Percentiles rank a stretch among this genome's conserved stretches.
Evolutionary conservation across 257 asterid genomes (phyloP).

Genomic region (Ligustrum vulgare): DNA sequence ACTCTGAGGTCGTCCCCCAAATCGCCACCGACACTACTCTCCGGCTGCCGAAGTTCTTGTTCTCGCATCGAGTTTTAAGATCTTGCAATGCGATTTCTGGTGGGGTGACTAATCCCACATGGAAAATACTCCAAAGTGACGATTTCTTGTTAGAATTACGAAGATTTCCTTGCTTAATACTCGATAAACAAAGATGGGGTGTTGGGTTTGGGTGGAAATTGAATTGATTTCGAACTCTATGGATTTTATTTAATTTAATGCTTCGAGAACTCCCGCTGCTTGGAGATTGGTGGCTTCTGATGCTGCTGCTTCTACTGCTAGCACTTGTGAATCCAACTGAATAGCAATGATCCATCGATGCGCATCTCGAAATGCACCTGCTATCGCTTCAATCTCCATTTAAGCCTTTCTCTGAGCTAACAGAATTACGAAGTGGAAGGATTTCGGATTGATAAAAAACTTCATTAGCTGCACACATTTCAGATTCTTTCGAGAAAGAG

Average conservation of each 20-base stretch:
- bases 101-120: constrained; percentile 65
- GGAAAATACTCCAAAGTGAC: constrained; percentile 54
- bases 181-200: constrained; percentile 50
- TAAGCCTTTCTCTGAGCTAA: constrained; percentile 41
- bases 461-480: constrained; percentile 86
- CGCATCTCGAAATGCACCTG: constrained; percentile 45
- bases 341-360: constrained; percentile 52
- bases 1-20: no score
- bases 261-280: constrained; percentile 44
- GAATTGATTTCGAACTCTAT: constrained; percentile 45
- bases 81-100: constrained; percentile 68
- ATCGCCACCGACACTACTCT: no score
- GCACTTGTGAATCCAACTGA: constrained; percentile 50
- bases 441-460: constrained; percentile 76
- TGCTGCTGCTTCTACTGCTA: constrained; percentile 69
- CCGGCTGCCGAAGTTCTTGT: constrained; percentile 43
- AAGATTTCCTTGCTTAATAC: constrained; percentile 17
- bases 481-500: constrained; percentile 41
- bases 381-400: constrained; percentile 13
- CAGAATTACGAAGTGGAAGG: constrained; percentile 64
- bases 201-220: constrained; percentile 91
- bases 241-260: constrained; percentile 4
- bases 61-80: constrained; percentile 43
- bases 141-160: constrained; percentile 23
- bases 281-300: constrained; percentile 56